A percentile compares a stretch with the other conserved stretches of the same genome.
phyloP scores from a whole-genome alignment of 305 asterid genomes.

The Vinca major region DNA sequence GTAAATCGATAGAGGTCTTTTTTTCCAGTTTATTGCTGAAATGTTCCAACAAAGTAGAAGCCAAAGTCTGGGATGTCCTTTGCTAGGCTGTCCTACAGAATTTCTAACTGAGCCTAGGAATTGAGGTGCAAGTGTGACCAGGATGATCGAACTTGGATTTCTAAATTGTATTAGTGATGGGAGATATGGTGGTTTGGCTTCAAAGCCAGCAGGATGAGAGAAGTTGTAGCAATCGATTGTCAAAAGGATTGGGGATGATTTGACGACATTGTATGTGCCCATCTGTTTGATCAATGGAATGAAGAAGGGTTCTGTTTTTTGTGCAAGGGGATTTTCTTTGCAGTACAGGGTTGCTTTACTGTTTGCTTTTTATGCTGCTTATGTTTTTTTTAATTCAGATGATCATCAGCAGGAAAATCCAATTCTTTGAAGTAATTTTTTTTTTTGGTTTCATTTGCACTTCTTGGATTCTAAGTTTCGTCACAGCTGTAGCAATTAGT shows the following conservation, averaged over 20 bases:
- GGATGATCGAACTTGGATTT: slow-evolving; percentile 17
- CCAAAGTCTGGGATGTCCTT: slow-evolving; percentile 10
- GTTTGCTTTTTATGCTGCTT: background rate
- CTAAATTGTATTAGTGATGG: slow-evolving; percentile 17
- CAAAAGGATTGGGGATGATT: slow-evolving; percentile 1
- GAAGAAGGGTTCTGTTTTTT: background rate
- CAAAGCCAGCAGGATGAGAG: background rate
- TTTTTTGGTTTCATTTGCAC: background rate
- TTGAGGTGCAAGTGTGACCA: slow-evolving; percentile 11
- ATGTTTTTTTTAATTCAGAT: background rate
- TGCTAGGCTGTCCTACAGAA: slow-evolving; percentile 6
- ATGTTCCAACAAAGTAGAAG: slow-evolving; percentile 4
- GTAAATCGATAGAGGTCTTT: slow-evolving; percentile 43
- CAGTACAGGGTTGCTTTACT: slow-evolving; percentile 1
- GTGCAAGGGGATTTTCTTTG: background rate
- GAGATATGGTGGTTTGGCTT: background rate
- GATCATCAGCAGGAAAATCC: background rate
- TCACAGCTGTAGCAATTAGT: background rate
- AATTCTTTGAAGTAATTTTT: slow-evolving; percentile 2
- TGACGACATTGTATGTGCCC: background rate
- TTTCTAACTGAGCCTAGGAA: slow-evolving; percentile 4
- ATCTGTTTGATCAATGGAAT: slow-evolving; percentile 4
- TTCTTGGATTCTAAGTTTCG: background rate
- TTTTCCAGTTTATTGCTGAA: slow-evolving; percentile 14
- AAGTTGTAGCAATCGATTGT: background rate